Conservation (phyloP, 1,284 basidiomycete species). For the Afroboletus lepidellus region DNA sequence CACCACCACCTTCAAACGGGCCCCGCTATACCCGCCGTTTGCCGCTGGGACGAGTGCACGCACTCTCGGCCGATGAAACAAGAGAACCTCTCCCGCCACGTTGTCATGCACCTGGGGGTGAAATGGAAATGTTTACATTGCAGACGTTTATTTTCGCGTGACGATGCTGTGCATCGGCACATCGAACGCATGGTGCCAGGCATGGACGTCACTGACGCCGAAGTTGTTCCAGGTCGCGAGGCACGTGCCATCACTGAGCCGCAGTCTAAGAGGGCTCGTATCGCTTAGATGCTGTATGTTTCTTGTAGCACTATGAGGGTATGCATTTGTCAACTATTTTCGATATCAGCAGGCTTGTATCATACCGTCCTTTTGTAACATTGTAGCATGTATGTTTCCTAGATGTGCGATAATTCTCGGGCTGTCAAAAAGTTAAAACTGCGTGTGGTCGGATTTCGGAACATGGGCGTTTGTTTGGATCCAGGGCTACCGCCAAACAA, state of each 20-base stretch:
- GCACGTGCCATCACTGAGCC: constrained; percentile 22
- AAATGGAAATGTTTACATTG: constrained; percentile 34
- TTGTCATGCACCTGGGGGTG: constrained; percentile 30
- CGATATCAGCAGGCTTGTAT: neutral
- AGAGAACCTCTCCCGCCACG: constrained; percentile 34
- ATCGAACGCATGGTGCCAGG: constrained; percentile 30
- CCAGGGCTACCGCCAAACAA: constrained; percentile 16
- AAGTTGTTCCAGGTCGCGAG: constrained; percentile 25
- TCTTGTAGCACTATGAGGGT: neutral
- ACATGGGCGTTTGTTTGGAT: constrained; percentile 14
- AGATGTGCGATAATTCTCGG: neutral
- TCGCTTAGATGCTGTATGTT: constrained; percentile 7
- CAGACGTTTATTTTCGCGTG: constrained; percentile 28
- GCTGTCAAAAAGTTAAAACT: too few relatives aligned
- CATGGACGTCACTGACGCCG: constrained; percentile 23
- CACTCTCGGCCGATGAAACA: constrained; percentile 30
- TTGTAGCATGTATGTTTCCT: neutral
- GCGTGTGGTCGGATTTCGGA: neutral
- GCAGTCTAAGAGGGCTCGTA: constrained; percentile 5
- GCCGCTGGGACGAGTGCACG: constrained; percentile 28
- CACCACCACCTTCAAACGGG: constrained; percentile 25
- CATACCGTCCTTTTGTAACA: constrained; percentile 11
- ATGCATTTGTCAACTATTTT: neutral
- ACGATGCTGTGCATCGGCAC: constrained; percentile 33
- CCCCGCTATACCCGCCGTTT: constrained; percentile 15